Conservation (phyloP, 208 protist species). For the Leishmania tropica region DNA sequence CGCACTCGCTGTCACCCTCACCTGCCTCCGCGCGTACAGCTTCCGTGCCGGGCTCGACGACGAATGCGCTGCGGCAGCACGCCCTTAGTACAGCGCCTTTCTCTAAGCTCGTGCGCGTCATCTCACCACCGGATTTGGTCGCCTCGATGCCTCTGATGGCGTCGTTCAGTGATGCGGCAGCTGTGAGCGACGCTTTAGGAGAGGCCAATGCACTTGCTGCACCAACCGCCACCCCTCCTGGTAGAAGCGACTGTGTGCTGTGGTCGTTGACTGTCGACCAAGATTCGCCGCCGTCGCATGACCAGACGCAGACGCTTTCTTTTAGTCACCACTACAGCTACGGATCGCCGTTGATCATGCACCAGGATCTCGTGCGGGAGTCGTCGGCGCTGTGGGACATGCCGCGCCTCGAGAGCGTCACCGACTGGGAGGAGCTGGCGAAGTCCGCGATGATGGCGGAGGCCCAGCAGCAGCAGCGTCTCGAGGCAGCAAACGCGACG, state of each 20-base stretch:
- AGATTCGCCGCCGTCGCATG: not conserved
- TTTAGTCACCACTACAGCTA: not conserved
- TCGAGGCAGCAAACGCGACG: conserved; percentile 1
- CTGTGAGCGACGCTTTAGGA: not conserved
- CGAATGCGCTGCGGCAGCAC: not conserved
- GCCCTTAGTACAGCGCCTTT: not conserved
- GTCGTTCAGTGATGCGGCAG: not conserved
- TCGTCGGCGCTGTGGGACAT: not conserved
- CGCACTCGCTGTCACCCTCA: not conserved
- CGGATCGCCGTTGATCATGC: not conserved
- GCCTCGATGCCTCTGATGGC: not conserved
- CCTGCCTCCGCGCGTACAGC: not conserved
- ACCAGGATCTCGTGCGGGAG: not conserved
- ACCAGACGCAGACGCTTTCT: not conserved
- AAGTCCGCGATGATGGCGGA: conserved; percentile 13
- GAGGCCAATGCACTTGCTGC: not conserved
- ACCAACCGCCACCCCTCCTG: not conserved
- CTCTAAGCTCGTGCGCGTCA: not conserved
- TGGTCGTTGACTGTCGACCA: not conserved
- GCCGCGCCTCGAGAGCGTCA: conserved; percentile 22
- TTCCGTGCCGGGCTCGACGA: not conserved
- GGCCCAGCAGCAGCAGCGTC: conserved; percentile 12
- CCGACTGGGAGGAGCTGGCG: conserved; percentile 28
- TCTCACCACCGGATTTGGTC: not conserved
- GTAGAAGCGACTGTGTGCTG: not conserved